Base-by-base conservation (phyloP, 169 alveolate species). In the Theileria annulata region DNA sequence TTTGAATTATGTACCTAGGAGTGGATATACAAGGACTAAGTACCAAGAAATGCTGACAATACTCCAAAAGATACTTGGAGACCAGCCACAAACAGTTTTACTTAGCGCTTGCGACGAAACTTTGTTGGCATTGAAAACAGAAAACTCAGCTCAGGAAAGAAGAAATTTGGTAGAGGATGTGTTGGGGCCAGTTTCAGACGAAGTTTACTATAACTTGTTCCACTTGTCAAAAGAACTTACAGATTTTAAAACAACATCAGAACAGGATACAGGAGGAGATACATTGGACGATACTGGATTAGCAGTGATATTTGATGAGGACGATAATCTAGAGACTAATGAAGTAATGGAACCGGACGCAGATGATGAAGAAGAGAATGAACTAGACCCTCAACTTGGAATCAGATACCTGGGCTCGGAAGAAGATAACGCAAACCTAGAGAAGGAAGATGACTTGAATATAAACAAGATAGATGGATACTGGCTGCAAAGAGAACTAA, bases 401-500 rank as follows among this genome's bases (percentile, higher is more conserved):
- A 71, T 73, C 47, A 78, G 64, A 23, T 68, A 77, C 75, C 73
- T 64, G 27, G 77, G 86, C 21, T 81, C 78, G 25, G 92, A 80
- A 59, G 87, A 82, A 30, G 90, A 87, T n/a, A 82, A 88, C 9
- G 87, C 72, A 35, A 76, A 19, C 17, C 90, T 79, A 19, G 77
- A 85, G 27, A 66, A 59, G 30, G 94, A 85, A 42, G 85, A 86
- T 15, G 96, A 93, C 19, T 87, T 94, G 27, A 95, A 87, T 54
- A 91, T 95, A 62, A 82, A 93, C 76, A 88, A 91, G 72, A 94
- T 96, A 28, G 99, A 97, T 85, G 95, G 98, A 12, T 97, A 95
- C 82, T 97, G 99, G 99, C 92, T 97, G 74, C 98, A 97, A 88
- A 89, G 98, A 47, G 97, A 96, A 81, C 87, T 97, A 33, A 91